Percentiles rank a stretch among this genome's conserved stretches.
Evolutionary conservation across 331 rosid genomes (phyloP).

Genomic region (Stylosanthes scabra): DNA sequence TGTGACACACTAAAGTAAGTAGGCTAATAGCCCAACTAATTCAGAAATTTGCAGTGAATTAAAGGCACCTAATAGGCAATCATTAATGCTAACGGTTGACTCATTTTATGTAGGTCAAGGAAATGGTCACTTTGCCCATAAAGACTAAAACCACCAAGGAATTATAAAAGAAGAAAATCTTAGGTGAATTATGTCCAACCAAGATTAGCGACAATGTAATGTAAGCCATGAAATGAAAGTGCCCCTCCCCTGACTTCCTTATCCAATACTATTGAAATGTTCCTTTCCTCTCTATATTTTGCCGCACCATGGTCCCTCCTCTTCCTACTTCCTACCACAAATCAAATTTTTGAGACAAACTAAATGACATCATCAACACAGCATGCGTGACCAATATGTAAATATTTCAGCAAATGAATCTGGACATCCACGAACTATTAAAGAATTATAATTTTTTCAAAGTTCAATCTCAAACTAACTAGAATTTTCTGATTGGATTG

Average conservation of each 20-base stretch:
- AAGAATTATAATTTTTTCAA: too few species aligned
- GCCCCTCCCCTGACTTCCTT: slow-evolving; percentile 3
- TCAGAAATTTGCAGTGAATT: neutral
- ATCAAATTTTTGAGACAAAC: neutral
- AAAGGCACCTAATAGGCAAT: slow-evolving; percentile 19
- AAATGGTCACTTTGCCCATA: neutral
- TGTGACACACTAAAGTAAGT: slow-evolving; percentile 27
- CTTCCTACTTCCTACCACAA: neutral
- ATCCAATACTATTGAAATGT: slow-evolving; percentile 8
- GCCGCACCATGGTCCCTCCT: slow-evolving; percentile 9
- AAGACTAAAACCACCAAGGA: neutral
- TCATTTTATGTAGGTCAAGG: slow-evolving; percentile 2
- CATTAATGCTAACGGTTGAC: slow-evolving; percentile 25
- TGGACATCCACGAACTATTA: neutral
- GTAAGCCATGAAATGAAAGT: too few species aligned
- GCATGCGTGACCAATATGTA: neutral
- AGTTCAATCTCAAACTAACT: too few species aligned
- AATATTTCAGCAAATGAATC: neutral
- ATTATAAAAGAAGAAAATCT: neutral
- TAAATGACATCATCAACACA: neutral
- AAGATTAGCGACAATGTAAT: neutral
- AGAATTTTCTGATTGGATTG: too few species aligned
- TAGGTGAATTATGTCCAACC: slow-evolving; percentile 10
- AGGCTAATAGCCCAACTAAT: slow-evolving; percentile 14
- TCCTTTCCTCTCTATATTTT: slow-evolving; percentile 22